Evolutionary conservation across 495 filamentous ascomycete genomes (phyloP), one percentile per base, ranked within the genome.

Genomic region (Cudoniella acicularis): DNA sequence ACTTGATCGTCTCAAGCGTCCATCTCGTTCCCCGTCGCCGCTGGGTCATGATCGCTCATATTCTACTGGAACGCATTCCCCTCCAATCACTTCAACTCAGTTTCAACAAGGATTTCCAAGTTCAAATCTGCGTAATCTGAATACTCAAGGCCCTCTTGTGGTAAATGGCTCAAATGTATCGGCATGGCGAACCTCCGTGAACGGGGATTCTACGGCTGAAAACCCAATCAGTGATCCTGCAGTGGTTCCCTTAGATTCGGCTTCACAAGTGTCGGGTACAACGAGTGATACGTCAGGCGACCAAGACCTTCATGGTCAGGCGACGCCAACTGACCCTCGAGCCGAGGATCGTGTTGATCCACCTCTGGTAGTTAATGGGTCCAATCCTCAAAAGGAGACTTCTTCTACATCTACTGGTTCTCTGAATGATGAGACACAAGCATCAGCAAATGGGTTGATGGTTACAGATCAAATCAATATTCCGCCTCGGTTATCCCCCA

Each of bases 21-120:
- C 73, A 11, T 82, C 80, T 18, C 72, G 79, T 20, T 82, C 80
- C n/a, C 78, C 80, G 8, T 83, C 80, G 0, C 80, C 80, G 2
- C 67, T 76, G 30, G 75, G 73, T 4, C 78, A 79, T 63, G 67
- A 71, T 41, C 71, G 77, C 50, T 73, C 70, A 21, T 71, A 73
- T 41, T 76, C 79, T 2, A 66, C 69, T 2, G 75, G 79, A 17
- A 65, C 71, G 46, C 71, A 67, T 49, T 73, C 77, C 10, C 64
- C 70, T 13, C 74, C 62, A 25, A 70, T 48, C 62, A 75, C 58
- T 2, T 24, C 61, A 1, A 56, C 53, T 23, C 55, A 54, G 2
- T 62, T 60, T 18, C 63, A 60, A 46, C 66, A 66, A 17, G 57
- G 64, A 2, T 53, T 60, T 17, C 62, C 63, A 6, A 58, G 40